phyloP scores from a whole-genome alignment of 1,139 yeast species.

The Lodderomyces metapsilosis region DNA sequence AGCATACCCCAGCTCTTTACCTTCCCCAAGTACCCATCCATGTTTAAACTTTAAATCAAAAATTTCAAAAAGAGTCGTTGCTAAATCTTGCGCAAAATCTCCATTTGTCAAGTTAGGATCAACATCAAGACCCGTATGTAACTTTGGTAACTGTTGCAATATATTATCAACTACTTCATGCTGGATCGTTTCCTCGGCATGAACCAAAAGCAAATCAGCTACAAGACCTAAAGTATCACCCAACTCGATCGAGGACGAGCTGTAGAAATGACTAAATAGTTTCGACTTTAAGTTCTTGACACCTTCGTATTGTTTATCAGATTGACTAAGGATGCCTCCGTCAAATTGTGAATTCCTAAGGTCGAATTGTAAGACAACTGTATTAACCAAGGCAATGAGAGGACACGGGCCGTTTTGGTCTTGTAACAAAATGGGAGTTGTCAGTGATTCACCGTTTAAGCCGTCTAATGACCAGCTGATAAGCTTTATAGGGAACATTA shows the following conservation, averaged over 20 bases:
- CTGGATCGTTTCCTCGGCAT: slow-evolving; percentile 15
- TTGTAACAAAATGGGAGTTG: slow-evolving; percentile 69
- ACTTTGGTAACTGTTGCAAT: slow-evolving; percentile 54
- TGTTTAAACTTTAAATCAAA: slow-evolving; percentile 46
- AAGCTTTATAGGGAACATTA: slow-evolving; percentile 22
- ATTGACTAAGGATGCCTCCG: not conserved
- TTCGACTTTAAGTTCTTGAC: slow-evolving; percentile 25
- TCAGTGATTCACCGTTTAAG: slow-evolving; percentile 22
- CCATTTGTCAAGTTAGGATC: slow-evolving; percentile 69
- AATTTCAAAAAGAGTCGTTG: slow-evolving; percentile 34
- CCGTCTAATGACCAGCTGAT: slow-evolving; percentile 25
- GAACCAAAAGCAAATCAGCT: slow-evolving; percentile 41
- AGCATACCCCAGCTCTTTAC: slow-evolving; percentile 10
- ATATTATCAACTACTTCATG: slow-evolving; percentile 32
- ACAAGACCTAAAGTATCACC: slow-evolving; percentile 40
- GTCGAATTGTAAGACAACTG: slow-evolving; percentile 21
- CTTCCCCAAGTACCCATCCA: slow-evolving; percentile 46
- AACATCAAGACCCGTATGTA: slow-evolving; percentile 72
- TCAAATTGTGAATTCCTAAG: slow-evolving; percentile 1
- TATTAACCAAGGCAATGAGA: slow-evolving; percentile 74
- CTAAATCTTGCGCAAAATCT: slow-evolving; percentile 45
- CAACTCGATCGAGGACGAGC: slow-evolving; percentile 24
- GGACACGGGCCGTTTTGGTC: slow-evolving; percentile 90
- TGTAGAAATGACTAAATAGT: slow-evolving; percentile 19
- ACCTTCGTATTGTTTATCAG: slow-evolving; percentile 12